Evolutionary conservation across 352 stramenopile species (phyloP).

Genomic region (Blastocystis sp.): DNA sequence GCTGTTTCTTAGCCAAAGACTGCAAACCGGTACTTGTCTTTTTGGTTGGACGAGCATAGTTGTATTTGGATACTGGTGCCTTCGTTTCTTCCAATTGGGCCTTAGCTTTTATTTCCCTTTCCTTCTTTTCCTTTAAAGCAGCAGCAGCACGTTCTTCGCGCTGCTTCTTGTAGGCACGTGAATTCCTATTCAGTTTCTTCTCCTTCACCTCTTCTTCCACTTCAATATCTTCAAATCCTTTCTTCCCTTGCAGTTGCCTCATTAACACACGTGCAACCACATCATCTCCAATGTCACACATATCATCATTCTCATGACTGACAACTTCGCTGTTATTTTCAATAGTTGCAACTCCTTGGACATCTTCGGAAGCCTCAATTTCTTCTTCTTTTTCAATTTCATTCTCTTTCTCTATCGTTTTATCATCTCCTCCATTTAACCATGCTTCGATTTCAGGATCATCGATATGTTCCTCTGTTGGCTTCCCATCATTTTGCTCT

Average conservation of each 20-base stretch:
- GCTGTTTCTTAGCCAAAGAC: slow-evolving; percentile 32
- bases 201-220: not conserved
- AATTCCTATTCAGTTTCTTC: slow-evolving; percentile 40
- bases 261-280: slow-evolving; percentile 38
- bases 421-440: not conserved
- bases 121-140: slow-evolving; percentile 38
- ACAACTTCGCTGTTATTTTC: slow-evolving; percentile 51
- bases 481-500: not conserved
- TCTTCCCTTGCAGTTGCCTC: not conserved
- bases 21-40: not conserved
- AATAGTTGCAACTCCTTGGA: not conserved
- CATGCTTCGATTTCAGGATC: slow-evolving; percentile 29
- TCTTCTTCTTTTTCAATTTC: slow-evolving; percentile 14
- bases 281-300: slow-evolving; percentile 17
- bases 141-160: not conserved
- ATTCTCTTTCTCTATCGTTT: not conserved
- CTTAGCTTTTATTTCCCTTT: not conserved
- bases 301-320: not conserved
- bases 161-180: slow-evolving; percentile 17
- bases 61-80: not conserved
- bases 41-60: not conserved
- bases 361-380: not conserved
- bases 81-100: not conserved
- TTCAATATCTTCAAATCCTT: not conserved
- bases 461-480: slow-evolving; percentile 2